Base-by-base conservation (phyloP, 2,329 filamentous ascomycete genomes). In the Anisogramma anomala region DNA sequence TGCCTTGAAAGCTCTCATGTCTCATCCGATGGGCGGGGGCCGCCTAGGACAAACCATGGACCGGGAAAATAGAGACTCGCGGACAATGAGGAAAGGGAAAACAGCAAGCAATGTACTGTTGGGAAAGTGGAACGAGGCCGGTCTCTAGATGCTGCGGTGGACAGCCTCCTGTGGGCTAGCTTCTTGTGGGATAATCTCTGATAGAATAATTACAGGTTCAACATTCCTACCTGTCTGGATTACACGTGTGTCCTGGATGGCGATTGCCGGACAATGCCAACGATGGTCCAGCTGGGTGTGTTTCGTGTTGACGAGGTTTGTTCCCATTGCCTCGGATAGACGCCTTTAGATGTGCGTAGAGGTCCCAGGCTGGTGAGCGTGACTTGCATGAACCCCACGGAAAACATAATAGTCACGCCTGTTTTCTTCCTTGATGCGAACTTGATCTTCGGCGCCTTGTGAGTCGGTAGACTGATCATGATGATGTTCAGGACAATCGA, bases 401-500 rank as follows among this genome's bases (percentile, higher is more conserved):
- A 32, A 17, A 41, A 41, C 33, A 41, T 41, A 10, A 41, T 11
- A 3, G 15, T 8, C 8, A 41, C 33, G 13, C 33, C 39, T 5
- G 31, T 19, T 19, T 41, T 41, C 39, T 41, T 41, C 10, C 8
- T 31, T n/a, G 4, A 36, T 8, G 39, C 36, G 10, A 41, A 22
- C 20, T 41, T 33, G n/a, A 41, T 25, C 33, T 36, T 31, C 11
- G 6, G n/a, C 13, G 39, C 36, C 26, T 41, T 26, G 18, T 36
- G 35, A 5, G 36, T 41, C n/a, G 39, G 39, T 3, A 41, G 28
- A 10, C 39, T 28, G 14, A 41, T 41, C 7, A 41, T 41, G 14
- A 41, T 19, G 8, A 31, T 22, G 19, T 41, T 33, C 33, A 41
- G 30, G 19, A 31, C 19, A 8, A 41, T 33, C n/a, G 34, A 35